Conservation (phyloP, 2,329 filamentous ascomycete species). For the Sporothrix sp. region DNA sequence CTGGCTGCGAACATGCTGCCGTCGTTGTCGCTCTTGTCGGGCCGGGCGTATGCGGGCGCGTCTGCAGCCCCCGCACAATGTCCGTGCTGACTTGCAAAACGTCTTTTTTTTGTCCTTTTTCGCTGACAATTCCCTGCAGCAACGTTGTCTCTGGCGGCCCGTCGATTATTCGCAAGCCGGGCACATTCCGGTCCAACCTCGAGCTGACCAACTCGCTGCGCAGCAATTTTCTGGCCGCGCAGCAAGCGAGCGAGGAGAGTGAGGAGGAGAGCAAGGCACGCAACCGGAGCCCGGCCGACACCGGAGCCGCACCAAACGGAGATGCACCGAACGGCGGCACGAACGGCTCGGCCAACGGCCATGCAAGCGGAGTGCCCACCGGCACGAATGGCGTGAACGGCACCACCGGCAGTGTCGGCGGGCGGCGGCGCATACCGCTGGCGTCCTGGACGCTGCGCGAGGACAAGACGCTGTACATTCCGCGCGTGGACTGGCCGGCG, state of each 20-base stretch:
- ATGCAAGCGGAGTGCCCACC: background rate
- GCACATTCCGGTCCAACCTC: conserved; percentile 76
- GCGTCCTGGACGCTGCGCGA: conserved; percentile 59
- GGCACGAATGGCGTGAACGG: background rate
- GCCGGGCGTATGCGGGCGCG: background rate
- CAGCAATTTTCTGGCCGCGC: conserved; percentile 68
- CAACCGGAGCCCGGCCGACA: conserved; percentile 14
- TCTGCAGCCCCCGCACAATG: background rate
- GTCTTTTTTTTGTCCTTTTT: background rate
- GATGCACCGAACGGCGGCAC: conserved; percentile 23
- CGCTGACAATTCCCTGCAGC: conserved; percentile 27
- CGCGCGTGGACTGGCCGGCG: conserved; percentile 59
- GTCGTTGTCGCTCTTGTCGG: background rate
- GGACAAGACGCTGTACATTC: conserved; percentile 59
- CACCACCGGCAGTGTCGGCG: conserved; percentile 10
- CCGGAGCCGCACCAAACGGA: background rate
- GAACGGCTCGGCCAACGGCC: conserved; percentile 10
- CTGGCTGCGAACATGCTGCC: no score
- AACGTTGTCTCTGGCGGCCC: conserved; percentile 82
- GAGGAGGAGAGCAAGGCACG: conserved; percentile 18
- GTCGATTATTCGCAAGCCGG: conserved; percentile 71
- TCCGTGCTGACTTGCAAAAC: background rate
- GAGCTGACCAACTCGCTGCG: conserved; percentile 85
- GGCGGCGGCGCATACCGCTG: conserved; percentile 23
- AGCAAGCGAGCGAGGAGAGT: conserved; percentile 43